Base-by-base conservation (phyloP, 1,284 basidiomycete species). In the Lentinus polychrous region DNA sequence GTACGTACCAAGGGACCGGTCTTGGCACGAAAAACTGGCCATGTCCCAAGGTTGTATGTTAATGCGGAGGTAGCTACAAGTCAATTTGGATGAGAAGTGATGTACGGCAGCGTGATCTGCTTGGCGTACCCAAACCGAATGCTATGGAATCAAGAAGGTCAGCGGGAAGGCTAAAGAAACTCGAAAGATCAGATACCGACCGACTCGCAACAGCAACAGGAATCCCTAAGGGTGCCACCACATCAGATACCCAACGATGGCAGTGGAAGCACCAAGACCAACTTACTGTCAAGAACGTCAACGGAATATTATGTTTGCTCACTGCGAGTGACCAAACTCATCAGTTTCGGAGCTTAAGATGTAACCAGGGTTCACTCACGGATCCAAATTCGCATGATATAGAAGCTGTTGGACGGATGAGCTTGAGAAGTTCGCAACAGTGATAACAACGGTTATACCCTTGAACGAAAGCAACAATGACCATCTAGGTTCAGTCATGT, bases 301-400 rank as follows among this genome's bases (percentile, higher is more conserved):
- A 17, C 8, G 31, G 14, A 12, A 35, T 46, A 12, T 46, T 46
- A 6, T 24, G 17, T n/a, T 20, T 35, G 45, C 45, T 46, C 34
- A 46, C 45, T 46, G 20, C 12, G 20, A n/a, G n/a, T n/a, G 8
- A 8, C 18, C 8, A 7, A 18, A 38, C 8, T 35, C 27, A 35
- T 15, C 12, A 37, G 20, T 10, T 12, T 42, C 8, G 18, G 10
- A 12, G 8, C 7, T 22, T 10, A 8, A 11, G n/a, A 4, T 5
- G 10, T 6, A 8, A 20, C 6, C 14, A 18, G n/a, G 15, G 14
- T n/a, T n/a, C 8, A 46, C 45, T 35, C 17, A 46, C 45, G 14
- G n/a, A 46, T 38, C 5, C 20, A 46, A n/a, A 46, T 46, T 22
- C 45, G 45, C 18, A 10, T 17, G 15, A 46, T 20, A 22, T 46